Conservation (phyloP, 2,329 filamentous ascomycete genomes). For the Chrysoporthe austroafricana region DNA sequence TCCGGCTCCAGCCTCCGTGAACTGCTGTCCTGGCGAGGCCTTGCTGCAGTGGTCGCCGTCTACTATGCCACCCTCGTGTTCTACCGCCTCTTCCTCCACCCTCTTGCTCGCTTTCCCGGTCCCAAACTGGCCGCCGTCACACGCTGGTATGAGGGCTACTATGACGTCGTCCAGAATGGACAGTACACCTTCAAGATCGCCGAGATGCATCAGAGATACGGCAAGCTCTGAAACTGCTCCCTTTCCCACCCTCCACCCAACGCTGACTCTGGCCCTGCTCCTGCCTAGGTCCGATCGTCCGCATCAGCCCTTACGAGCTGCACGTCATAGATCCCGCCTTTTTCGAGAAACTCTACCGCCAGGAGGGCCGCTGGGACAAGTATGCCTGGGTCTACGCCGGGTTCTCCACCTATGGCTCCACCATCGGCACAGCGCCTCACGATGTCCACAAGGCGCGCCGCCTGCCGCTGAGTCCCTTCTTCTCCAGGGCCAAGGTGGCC, state of each 20-base stretch:
- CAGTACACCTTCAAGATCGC: slow-evolving; percentile 48
- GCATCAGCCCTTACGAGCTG: slow-evolving; percentile 19
- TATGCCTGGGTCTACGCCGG: slow-evolving; percentile 16
- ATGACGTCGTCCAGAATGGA: slow-evolving; percentile 47
- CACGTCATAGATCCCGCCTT: slow-evolving; percentile 18
- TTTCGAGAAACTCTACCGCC: slow-evolving; percentile 27
- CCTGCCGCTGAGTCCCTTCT: not conserved
- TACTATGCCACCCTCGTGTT: slow-evolving; percentile 9
- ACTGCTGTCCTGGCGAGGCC: too few species aligned
- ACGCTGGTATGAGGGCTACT: slow-evolving; percentile 48
- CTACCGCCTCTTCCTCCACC: slow-evolving; percentile 41
- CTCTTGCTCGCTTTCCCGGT: slow-evolving; percentile 44
- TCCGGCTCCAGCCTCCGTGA: too few species aligned
- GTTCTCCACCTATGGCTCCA: slow-evolving; percentile 1
- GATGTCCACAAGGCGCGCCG: too few species aligned
- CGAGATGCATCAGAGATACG: slow-evolving; percentile 47
- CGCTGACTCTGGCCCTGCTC: not conserved
- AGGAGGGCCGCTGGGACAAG: slow-evolving; percentile 24
- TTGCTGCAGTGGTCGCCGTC: too few species aligned
- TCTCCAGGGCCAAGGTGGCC: slow-evolving; percentile 6
- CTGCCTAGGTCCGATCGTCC: slow-evolving; percentile 8
- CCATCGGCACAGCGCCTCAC: too few species aligned
- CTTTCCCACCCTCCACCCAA: too few species aligned
- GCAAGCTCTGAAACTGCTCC: slow-evolving; percentile 24
- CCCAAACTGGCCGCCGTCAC: slow-evolving; percentile 46